Evolutionary conservation across 2,329 filamentous ascomycete genomes (phyloP).

Genomic region (Stachybotrys elegans): DNA sequence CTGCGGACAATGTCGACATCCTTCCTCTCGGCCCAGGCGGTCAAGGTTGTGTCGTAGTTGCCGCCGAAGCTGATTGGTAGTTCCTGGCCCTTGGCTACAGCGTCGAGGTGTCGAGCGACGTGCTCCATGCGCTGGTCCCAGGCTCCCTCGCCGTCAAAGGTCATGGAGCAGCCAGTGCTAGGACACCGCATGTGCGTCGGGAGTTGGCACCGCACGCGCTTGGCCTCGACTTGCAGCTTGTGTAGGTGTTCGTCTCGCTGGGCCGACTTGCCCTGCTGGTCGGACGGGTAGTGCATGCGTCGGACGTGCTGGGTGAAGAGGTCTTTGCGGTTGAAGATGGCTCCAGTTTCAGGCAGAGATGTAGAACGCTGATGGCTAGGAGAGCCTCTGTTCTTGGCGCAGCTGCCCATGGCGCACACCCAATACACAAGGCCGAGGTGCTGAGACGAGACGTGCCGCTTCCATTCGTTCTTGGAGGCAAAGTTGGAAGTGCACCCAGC

Average conservation of each 20-base stretch:
- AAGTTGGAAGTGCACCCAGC: slow-evolving; percentile 74
- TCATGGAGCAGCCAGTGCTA: slow-evolving; percentile 50
- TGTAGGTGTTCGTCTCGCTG: slow-evolving; percentile 52
- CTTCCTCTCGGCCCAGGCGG: slow-evolving; percentile 30
- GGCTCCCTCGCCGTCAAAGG: slow-evolving; percentile 57
- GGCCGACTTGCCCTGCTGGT: slow-evolving; percentile 28
- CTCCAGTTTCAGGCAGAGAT: slow-evolving; percentile 44
- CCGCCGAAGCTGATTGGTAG: slow-evolving; percentile 32
- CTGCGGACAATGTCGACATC: slow-evolving; percentile 31
- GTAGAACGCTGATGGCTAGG: slow-evolving; percentile 8
- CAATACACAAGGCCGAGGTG: slow-evolving; percentile 73
- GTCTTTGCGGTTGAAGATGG: slow-evolving; percentile 83
- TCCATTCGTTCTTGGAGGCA: slow-evolving; percentile 89
- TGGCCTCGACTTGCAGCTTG: slow-evolving; percentile 52
- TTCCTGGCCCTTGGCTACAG: slow-evolving; percentile 23
- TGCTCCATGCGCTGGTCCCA: slow-evolving; percentile 90
- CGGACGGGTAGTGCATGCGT: slow-evolving; percentile 69
- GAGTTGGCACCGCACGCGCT: slow-evolving; percentile 53
- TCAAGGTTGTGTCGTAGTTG: slow-evolving; percentile 30
- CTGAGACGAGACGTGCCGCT: slow-evolving; percentile 76
- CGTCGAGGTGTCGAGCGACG: slow-evolving; percentile 72
- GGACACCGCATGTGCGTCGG: slow-evolving; percentile 60
- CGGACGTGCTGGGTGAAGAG: slow-evolving; percentile 84
- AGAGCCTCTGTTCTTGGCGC: slow-evolving; percentile 30
- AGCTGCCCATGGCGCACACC: slow-evolving; percentile 65